Evolutionary conservation across 352 stramenopile species (phyloP).

Genomic region (Thalassiosira sp.): DNA sequence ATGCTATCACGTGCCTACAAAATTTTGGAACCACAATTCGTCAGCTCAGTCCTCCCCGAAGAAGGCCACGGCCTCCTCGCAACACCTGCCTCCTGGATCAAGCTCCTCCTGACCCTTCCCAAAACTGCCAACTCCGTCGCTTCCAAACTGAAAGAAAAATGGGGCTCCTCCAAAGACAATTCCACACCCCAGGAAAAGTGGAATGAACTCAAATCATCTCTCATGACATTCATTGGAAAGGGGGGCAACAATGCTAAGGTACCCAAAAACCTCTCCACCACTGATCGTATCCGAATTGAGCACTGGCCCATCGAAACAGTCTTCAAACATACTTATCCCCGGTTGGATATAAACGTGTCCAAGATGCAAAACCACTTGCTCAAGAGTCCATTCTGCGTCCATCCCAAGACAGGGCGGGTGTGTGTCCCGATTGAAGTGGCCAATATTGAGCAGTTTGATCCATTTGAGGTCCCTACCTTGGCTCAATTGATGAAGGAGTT

Average conservation of each 20-base stretch:
- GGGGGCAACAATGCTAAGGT: conserved; percentile 41
- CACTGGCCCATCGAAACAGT: conserved; percentile 93
- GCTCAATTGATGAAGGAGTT: conserved; percentile 80
- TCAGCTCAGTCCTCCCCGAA: conserved; percentile 88
- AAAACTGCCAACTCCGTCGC: conserved; percentile 69
- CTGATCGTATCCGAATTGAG: conserved; percentile 77
- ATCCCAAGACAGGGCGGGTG: conserved; percentile 96
- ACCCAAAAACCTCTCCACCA: conserved; percentile 53
- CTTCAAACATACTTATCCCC: conserved; percentile 94
- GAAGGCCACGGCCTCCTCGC: conserved; percentile 91
- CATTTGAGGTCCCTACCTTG: conserved; percentile 84
- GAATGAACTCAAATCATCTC: conserved; percentile 67
- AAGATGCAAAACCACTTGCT: conserved; percentile 99
- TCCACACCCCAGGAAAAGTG: conserved; percentile 78
- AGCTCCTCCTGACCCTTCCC: conserved; percentile 92
- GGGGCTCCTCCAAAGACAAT: conserved; percentile 61
- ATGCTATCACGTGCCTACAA: conserved; percentile 91
- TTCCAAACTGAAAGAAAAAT: conserved; percentile 87
- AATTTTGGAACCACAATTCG: conserved; percentile 94
- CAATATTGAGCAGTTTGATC: conserved; percentile 86
- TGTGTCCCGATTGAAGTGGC: conserved; percentile 93
- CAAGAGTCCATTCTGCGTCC: conserved; percentile 98
- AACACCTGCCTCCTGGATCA: conserved; percentile 87
- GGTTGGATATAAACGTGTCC: conserved; percentile 99
- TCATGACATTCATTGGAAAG: conserved; percentile 60